Conservation (phyloP, 257 asterid species). For the Solanum pinnatisectum region DNA sequence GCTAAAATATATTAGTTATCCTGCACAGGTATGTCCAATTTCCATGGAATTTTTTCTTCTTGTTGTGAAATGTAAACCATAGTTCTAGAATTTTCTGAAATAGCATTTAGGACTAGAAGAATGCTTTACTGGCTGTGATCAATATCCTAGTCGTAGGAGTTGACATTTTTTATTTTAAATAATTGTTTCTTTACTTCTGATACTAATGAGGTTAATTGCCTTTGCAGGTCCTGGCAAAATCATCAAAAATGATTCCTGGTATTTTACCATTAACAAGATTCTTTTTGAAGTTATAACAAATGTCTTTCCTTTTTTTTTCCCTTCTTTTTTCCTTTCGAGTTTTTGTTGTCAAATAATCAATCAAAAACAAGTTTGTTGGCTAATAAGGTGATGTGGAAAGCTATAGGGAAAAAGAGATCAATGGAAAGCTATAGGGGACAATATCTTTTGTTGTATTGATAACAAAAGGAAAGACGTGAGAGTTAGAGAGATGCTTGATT, state of each 20-base stretch:
- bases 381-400: not conserved
- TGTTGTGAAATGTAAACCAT: not conserved
- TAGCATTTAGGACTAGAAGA: not conserved
- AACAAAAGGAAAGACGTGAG: not conserved
- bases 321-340: no score
- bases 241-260: slow-evolving; percentile 92
- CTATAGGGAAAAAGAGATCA: not conserved
- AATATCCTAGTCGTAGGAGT: not conserved
- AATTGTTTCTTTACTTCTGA: not conserved
- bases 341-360: not conserved
- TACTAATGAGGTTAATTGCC: not conserved
- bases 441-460: not conserved
- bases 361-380: not conserved
- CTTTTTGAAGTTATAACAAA: not conserved
- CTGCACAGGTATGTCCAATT: slow-evolving; percentile 61
- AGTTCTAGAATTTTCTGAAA: not conserved
- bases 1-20: slow-evolving; percentile 88
- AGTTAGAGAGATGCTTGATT: not conserved
- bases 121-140: not conserved
- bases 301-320: not conserved
- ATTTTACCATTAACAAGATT: not conserved
- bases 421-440: not conserved
- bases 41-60: not conserved
- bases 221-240: slow-evolving; percentile 73
- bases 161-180: not conserved